phyloP scores from a whole-genome alignment of 225 moss, liverwort and hornwort species.

The Sphagnum contortum region DNA sequence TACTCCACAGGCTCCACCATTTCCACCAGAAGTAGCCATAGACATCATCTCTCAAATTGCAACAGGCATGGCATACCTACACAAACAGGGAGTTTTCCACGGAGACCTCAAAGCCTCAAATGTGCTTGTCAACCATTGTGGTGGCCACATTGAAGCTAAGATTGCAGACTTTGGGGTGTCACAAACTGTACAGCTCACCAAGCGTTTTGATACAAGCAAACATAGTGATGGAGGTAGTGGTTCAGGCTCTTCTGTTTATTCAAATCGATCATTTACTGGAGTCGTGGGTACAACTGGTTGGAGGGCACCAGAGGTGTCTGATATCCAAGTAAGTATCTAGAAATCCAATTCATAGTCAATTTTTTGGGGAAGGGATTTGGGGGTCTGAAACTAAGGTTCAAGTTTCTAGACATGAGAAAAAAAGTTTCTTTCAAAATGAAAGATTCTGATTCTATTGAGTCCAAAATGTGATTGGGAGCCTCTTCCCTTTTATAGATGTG shows the following conservation, averaged over 20 bases:
- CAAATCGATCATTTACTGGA: background rate
- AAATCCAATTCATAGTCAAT: no score
- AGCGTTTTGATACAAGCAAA: background rate
- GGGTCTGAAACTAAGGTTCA: no score
- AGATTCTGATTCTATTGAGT: no score
- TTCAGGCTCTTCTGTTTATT: background rate
- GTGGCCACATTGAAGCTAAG: background rate
- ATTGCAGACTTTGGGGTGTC: constrained; percentile 6
- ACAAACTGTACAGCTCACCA: background rate
- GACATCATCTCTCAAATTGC: constrained; percentile 2
- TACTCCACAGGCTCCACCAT: background rate
- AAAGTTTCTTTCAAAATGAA: no score
- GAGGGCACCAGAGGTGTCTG: constrained; percentile 3
- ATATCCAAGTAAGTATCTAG: background rate
- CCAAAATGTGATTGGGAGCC: no score
- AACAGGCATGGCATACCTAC: constrained; percentile 4
- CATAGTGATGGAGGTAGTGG: no score
- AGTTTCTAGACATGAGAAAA: no score
- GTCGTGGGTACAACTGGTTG: background rate
- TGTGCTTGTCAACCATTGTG: constrained; percentile 1
- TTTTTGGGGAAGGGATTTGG: no score
- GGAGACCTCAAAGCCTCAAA: constrained; percentile 5
- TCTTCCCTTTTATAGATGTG: no score
- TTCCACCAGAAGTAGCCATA: background rate
- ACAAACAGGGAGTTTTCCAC: constrained; percentile 3